Conservation (phyloP, 108 stramenopile species). For the Licmophora abbreviata region DNA sequence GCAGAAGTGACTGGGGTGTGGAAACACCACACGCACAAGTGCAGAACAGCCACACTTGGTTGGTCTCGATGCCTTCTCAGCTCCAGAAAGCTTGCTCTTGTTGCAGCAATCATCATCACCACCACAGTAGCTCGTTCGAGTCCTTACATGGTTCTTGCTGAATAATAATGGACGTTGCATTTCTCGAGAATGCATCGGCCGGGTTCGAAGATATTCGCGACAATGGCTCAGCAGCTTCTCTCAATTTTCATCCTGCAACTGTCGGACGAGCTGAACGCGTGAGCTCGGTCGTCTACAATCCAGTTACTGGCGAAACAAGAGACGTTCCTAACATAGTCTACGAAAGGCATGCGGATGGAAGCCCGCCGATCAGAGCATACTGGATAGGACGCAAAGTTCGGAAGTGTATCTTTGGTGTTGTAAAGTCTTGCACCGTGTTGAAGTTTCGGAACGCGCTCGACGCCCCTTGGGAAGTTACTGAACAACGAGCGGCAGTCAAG, state of each 20-base stretch:
- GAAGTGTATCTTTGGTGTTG: slow-evolving; percentile 75
- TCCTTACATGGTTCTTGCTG: too few species aligned
- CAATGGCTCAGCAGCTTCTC: slow-evolving; percentile 27
- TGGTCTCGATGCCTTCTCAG: too few species aligned
- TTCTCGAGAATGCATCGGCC: slow-evolving; percentile 46
- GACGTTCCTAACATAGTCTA: slow-evolving; percentile 64
- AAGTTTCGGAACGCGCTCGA: slow-evolving; percentile 41
- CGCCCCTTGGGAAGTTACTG: slow-evolving; percentile 65
- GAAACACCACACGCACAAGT: too few species aligned
- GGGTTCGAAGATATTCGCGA: slow-evolving; percentile 33
- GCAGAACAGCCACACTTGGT: too few species aligned
- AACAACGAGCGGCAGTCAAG: slow-evolving; percentile 59
- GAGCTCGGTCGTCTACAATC: slow-evolving; percentile 58
- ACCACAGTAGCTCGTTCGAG: background rate
- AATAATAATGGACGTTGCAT: slow-evolving; percentile 30
- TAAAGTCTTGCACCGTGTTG: slow-evolving; percentile 63
- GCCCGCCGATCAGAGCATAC: slow-evolving; percentile 51
- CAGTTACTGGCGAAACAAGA: slow-evolving; percentile 32
- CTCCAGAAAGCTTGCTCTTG: too few species aligned
- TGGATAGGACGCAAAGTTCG: slow-evolving; percentile 71
- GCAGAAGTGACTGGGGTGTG: too few species aligned
- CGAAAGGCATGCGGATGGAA: slow-evolving; percentile 48
- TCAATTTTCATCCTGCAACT: slow-evolving; percentile 32
- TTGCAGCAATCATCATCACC: slow-evolving; percentile 5
- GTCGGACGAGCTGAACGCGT: slow-evolving; percentile 46